Conservation (phyloP, 805 yeast genomes). For the Wickerhamiella nectarea region DNA sequence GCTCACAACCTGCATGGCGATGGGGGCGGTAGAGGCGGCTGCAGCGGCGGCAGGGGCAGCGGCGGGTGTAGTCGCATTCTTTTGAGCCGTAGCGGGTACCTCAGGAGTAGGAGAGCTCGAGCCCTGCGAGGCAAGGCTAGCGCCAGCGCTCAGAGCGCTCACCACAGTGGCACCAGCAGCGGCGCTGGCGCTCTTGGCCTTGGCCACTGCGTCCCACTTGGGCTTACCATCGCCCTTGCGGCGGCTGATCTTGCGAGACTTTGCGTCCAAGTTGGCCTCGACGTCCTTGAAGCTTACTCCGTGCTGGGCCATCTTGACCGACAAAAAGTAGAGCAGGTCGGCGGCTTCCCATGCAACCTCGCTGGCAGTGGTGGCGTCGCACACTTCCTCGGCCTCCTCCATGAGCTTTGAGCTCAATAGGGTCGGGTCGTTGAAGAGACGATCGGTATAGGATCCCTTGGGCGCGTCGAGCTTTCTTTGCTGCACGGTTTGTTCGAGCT, state of each 20-base stretch:
- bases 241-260: constrained; percentile 76
- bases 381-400: constrained; percentile 93
- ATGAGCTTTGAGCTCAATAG: constrained; percentile 70
- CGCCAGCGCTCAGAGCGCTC: constrained; percentile 25
- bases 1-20: constrained; percentile 23
- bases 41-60: neutral
- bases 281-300: constrained; percentile 74
- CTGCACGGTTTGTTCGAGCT: constrained; percentile 51
- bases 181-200: constrained; percentile 13
- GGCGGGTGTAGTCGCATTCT: neutral
- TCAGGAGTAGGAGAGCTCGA: neutral
- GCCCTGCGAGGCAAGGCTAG: constrained; percentile 37
- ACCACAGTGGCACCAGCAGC: neutral
- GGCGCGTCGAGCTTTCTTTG: constrained; percentile 61
- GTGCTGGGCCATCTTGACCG: constrained; percentile 50
- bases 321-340: constrained; percentile 60
- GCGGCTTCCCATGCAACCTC: constrained; percentile 97
- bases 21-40: constrained; percentile 10
- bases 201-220: constrained; percentile 35
- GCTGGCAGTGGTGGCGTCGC: constrained; percentile 57
- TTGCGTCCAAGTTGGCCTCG: constrained; percentile 70
- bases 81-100: neutral
- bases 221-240: constrained; percentile 94
- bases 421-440: constrained; percentile 66
- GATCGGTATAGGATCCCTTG: constrained; percentile 84